phyloP scores from a whole-genome alignment of 2,329 filamentous ascomycete species.

The Xylariaceae sp. region DNA sequence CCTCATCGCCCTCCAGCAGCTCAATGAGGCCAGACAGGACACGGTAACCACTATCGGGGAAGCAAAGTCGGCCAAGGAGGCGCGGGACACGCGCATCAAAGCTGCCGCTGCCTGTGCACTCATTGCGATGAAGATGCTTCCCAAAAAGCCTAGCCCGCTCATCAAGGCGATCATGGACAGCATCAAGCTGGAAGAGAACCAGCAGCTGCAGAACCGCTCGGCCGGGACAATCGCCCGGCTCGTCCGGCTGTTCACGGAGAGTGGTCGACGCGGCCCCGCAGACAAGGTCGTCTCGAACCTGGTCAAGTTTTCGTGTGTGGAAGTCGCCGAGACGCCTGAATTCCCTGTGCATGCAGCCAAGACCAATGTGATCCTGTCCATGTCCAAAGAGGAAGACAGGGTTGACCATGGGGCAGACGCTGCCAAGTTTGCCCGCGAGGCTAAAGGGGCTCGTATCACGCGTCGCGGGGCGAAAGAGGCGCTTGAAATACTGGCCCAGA shows the following conservation, averaged over 20 bases:
- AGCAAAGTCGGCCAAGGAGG: constrained; percentile 70
- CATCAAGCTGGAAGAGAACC: constrained; percentile 88
- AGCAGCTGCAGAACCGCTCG: constrained; percentile 80
- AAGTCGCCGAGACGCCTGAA: constrained; percentile 95
- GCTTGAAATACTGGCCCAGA: constrained; percentile 75
- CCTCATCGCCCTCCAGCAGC: constrained; percentile 71
- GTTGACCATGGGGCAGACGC: constrained; percentile 82
- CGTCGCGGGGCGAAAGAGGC: constrained; percentile 91
- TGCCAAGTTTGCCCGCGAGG: constrained; percentile 82
- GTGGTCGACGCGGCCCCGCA: constrained; percentile 75
- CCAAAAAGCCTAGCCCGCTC: constrained; percentile 86
- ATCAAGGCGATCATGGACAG: constrained; percentile 99
- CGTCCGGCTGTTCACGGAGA: constrained; percentile 78
- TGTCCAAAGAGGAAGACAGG: constrained; percentile 95
- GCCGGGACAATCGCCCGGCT: constrained; percentile 78
- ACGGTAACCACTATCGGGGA: constrained; percentile 71
- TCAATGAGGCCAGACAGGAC: constrained; percentile 70
- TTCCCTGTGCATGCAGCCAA: constrained; percentile 78
- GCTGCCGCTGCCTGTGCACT: constrained; percentile 82
- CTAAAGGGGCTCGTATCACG: constrained; percentile 82
- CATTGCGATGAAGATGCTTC: constrained; percentile 78
- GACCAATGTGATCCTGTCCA: constrained; percentile 76
- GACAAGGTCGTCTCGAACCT: constrained; percentile 95
- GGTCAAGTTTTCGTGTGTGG: constrained; percentile 95
- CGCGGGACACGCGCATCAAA: constrained; percentile 78